Conservation (phyloP, 805 yeast species). For the Isabelozyma pseudorhagii region DNA sequence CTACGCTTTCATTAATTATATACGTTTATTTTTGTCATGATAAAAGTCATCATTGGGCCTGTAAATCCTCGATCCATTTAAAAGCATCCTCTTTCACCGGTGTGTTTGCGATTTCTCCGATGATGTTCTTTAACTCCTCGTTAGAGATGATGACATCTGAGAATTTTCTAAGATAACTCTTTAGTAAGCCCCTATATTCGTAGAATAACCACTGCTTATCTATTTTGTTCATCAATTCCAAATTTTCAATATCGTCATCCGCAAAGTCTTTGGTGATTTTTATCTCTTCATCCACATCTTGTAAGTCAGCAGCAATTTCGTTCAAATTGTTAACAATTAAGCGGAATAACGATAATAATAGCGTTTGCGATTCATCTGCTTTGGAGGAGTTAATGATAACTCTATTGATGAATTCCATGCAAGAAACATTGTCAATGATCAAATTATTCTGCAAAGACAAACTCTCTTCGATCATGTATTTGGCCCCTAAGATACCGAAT, state of each 20-base stretch:
- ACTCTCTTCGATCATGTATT: conserved; percentile 22
- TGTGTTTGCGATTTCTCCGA: conserved; percentile 16
- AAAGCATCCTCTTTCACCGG: conserved; percentile 17
- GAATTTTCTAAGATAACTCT: conserved; percentile 33
- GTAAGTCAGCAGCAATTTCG: conserved; percentile 12
- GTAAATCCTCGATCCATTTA: conserved; percentile 16
- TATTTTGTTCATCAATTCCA: conserved; percentile 18
- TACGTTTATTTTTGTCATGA: background rate
- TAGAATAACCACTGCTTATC: conserved; percentile 41
- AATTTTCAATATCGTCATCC: conserved; percentile 21
- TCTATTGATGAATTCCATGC: conserved; percentile 42
- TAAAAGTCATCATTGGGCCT: background rate
- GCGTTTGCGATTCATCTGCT: conserved; percentile 4
- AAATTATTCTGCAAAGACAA: conserved; percentile 27
- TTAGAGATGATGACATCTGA: conserved; percentile 6
- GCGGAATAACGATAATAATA: conserved; percentile 13
- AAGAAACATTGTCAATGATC: conserved; percentile 37
- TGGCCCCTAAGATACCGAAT: conserved; percentile 29
- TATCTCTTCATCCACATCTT: conserved; percentile 13
- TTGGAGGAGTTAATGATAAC: conserved; percentile 22
- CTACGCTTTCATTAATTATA: no score
- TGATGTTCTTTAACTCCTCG: conserved; percentile 12
- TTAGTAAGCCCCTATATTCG: conserved; percentile 41
- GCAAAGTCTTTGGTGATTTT: conserved; percentile 23
- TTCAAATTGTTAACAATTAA: conserved; percentile 31